Percentiles rank a stretch among this genome's conserved stretches.
Evolutionary conservation across 2,329 filamentous ascomycete genomes (phyloP).

Genomic region (Diplocarpon rosae): DNA sequence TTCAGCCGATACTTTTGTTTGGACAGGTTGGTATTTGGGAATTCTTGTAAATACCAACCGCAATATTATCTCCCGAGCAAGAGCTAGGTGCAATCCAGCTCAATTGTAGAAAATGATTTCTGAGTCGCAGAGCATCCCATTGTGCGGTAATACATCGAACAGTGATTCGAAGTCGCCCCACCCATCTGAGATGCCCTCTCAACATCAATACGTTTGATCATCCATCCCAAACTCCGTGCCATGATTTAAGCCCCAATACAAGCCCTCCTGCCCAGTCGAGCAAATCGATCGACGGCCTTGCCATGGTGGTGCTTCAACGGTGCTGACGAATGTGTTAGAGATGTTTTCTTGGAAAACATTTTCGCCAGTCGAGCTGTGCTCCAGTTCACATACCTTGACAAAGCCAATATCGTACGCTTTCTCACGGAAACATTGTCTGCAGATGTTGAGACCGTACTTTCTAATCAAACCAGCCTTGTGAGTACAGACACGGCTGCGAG

Average conservation of each 20-base stretch:
- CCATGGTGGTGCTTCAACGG: slow-evolving; percentile 17
- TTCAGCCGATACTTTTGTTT: background rate
- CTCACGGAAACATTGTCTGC: slow-evolving; percentile 71
- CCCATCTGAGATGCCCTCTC: slow-evolving; percentile 10
- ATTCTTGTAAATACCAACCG: background rate
- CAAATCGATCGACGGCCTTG: slow-evolving; percentile 11
- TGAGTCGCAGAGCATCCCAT: slow-evolving; percentile 10
- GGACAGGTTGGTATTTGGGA: slow-evolving; percentile 1
- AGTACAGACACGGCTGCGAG: slow-evolving; percentile 66
- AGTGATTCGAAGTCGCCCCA: slow-evolving; percentile 9
- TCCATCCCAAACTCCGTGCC: slow-evolving; percentile 19
- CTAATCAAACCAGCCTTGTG: slow-evolving; percentile 98
- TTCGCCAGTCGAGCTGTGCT: no score
- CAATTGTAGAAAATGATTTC: slow-evolving; percentile 4
- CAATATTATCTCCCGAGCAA: background rate
- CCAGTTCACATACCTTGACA: slow-evolving; percentile 45
- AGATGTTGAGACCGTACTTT: slow-evolving; percentile 95
- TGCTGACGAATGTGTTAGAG: slow-evolving; percentile 13
- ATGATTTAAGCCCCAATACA: slow-evolving; percentile 11
- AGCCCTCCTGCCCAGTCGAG: slow-evolving; percentile 11
- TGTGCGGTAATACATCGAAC: slow-evolving; percentile 12
- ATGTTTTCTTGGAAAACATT: background rate
- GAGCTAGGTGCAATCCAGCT: slow-evolving; percentile 5
- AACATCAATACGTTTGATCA: slow-evolving; percentile 7
- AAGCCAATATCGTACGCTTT: slow-evolving; percentile 64